Evolutionary conservation across 148 eudicot genomes (phyloP).

Genomic region (Chenopodium berlandieri): DNA sequence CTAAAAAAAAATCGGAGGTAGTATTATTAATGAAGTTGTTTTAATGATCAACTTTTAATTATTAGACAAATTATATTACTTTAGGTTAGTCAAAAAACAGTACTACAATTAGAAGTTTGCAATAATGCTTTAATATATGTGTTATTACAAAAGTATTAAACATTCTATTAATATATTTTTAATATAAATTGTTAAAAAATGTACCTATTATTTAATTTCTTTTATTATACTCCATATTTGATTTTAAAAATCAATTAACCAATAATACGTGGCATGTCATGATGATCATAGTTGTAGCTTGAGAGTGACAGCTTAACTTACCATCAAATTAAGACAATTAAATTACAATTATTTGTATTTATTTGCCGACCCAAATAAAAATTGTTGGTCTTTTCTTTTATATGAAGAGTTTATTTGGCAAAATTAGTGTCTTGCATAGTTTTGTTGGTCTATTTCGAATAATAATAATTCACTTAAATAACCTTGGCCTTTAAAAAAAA

Average conservation of each 20-base stretch:
- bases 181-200: no score
- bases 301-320: not conserved
- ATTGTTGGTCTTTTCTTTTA: not conserved
- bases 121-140: no score
- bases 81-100: no score
- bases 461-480: not conserved
- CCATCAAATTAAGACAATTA: not conserved
- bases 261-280: not conserved
- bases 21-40: no score
- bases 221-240: no score
- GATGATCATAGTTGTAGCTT: not conserved
- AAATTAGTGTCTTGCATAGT: not conserved
- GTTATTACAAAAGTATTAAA: no score
- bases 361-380: not conserved
- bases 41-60: no score
- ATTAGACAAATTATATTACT: no score
- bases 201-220: no score
- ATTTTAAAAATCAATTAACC: not conserved
- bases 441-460: not conserved
- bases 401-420: not conserved
- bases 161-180: no score
- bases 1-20: no score
- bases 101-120: no score
- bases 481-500: not conserved
- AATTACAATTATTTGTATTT: not conserved